Evolutionary conservation across 1,284 basidiomycete genomes (phyloP).

Genomic region (Cutaneotrichosporon dermatis): DNA sequence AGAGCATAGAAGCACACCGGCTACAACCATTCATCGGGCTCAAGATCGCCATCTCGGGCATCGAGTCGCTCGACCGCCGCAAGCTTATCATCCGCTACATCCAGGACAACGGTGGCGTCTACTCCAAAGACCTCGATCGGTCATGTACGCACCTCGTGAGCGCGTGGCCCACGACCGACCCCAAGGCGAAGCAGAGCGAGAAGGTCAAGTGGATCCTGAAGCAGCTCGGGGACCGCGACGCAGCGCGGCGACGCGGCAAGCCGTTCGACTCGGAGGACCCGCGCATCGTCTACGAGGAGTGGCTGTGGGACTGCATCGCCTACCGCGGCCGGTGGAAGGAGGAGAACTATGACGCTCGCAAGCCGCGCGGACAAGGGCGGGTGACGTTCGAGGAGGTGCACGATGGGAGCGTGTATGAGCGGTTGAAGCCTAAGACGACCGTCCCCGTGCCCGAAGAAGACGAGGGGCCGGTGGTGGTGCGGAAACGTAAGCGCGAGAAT

Average conservation of each 20-base stretch:
- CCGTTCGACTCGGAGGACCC: constrained; percentile 31
- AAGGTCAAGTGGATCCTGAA: constrained; percentile 46
- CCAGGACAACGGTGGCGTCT: constrained; percentile 35
- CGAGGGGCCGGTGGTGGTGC: constrained; percentile 30
- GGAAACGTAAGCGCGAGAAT: constrained; percentile 31
- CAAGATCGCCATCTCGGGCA: constrained; percentile 39
- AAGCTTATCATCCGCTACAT: constrained; percentile 40
- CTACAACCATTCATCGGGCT: constrained; percentile 37
- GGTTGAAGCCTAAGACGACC: constrained; percentile 9
- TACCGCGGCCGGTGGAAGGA: constrained; percentile 44
- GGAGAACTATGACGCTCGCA: constrained; percentile 42
- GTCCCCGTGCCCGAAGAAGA: constrained; percentile 19
- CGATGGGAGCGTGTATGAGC: constrained; percentile 22
- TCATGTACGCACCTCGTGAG: constrained; percentile 45
- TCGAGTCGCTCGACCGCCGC: constrained; percentile 42
- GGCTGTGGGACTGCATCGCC: constrained; percentile 49
- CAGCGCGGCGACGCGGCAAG: constrained; percentile 27
- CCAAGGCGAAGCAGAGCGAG: constrained; percentile 30
- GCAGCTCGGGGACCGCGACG: constrained; percentile 30
- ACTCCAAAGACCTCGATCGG: constrained; percentile 45
- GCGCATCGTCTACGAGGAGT: constrained; percentile 45
- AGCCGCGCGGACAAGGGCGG: constrained; percentile 26
- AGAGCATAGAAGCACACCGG: constrained; percentile 25
- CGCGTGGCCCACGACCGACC: constrained; percentile 32
- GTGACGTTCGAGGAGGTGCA: constrained; percentile 32